Evolutionary conservation across 306 rosid genomes (phyloP).

Genomic region (Quercus alba): DNA sequence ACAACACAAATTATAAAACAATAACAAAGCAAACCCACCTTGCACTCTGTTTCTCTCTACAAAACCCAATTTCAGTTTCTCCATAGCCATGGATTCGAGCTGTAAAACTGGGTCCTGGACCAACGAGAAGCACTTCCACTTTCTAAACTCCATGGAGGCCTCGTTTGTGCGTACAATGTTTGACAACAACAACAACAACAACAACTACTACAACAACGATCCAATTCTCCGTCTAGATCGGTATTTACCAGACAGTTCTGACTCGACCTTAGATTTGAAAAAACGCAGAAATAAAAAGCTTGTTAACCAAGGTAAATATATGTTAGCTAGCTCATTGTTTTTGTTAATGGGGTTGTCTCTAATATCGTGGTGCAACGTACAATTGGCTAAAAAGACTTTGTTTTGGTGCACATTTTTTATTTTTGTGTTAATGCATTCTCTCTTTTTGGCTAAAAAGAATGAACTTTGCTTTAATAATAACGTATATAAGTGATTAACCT

Average conservation of each 20-base stretch:
- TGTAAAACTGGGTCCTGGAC: slow-evolving; percentile 56
- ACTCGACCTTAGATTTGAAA: slow-evolving; percentile 63
- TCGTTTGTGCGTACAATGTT: slow-evolving; percentile 80
- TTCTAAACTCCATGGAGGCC: slow-evolving; percentile 69
- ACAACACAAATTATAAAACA: not conserved
- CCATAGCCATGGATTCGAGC: slow-evolving; percentile 8
- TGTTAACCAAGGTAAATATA: slow-evolving; percentile 41
- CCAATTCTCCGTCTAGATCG: slow-evolving; percentile 54
- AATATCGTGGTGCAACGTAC: not conserved
- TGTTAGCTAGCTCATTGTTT: not conserved
- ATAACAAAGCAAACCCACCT: not conserved
- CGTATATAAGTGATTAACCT: too few relatives aligned
- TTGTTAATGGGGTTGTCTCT: not conserved
- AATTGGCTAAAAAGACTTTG: not conserved
- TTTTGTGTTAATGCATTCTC: too few relatives aligned
- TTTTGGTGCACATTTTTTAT: too few relatives aligned
- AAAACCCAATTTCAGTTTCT: not conserved
- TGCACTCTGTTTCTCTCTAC: too few relatives aligned
- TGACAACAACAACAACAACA: slow-evolving; percentile 24
- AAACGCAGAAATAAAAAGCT: slow-evolving; percentile 17
- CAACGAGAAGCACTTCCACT: slow-evolving; percentile 67
- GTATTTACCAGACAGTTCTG: slow-evolving; percentile 54
- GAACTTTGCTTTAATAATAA: too few relatives aligned
- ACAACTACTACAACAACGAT: not conserved
- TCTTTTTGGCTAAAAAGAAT: too few relatives aligned